These are phyloP conservation scores for Microstegium vimineum DNA, from an alignment of 176 grass and related monocot species.

Conservation along the genomic window DNA sequence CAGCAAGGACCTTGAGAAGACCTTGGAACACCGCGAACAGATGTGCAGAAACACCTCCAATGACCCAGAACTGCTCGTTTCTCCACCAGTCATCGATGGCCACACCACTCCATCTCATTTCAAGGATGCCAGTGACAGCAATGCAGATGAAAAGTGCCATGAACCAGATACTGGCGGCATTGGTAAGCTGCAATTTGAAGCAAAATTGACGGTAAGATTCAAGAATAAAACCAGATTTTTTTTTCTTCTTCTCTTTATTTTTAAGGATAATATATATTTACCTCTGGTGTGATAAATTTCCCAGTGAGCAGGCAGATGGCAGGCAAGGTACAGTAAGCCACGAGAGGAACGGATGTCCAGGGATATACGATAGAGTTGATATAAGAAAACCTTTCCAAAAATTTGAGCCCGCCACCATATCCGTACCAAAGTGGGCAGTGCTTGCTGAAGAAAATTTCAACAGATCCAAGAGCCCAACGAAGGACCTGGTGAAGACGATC, in stretches of 20 bases:
- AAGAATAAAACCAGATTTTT: not conserved
- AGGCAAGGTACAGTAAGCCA: slow-evolving; percentile 72
- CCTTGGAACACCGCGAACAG: slow-evolving; percentile 72
- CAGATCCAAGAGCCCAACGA: slow-evolving; percentile 72
- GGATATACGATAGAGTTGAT: slow-evolving; percentile 71
- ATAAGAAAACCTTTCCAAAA: slow-evolving; percentile 63
- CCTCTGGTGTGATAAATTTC: slow-evolving; percentile 74
- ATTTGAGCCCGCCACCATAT: slow-evolving; percentile 63
- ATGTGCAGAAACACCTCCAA: slow-evolving; percentile 65
- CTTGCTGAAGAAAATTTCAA: slow-evolving; percentile 80
- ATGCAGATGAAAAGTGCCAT: slow-evolving; percentile 79
- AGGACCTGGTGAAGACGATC: slow-evolving; percentile 75
- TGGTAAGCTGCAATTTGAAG: slow-evolving; percentile 49
- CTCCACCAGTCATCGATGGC: slow-evolving; percentile 76
- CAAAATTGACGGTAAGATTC: not conserved
- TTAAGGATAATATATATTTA: slow-evolving; percentile 5
- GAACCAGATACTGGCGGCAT: slow-evolving; percentile 67
- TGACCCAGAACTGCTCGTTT: slow-evolving; percentile 78
- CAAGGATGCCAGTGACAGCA: slow-evolving; percentile 55
- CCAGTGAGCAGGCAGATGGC: slow-evolving; percentile 68
- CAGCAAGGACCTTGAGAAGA: slow-evolving; percentile 61
- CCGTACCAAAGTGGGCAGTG: slow-evolving; percentile 80
- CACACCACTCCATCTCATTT: slow-evolving; percentile 78
- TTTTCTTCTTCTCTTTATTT: not conserved
- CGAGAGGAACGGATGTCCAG: slow-evolving; percentile 67